Conservation (phyloP, 768 basidiomycete species). For the Suillus bovinus region DNA sequence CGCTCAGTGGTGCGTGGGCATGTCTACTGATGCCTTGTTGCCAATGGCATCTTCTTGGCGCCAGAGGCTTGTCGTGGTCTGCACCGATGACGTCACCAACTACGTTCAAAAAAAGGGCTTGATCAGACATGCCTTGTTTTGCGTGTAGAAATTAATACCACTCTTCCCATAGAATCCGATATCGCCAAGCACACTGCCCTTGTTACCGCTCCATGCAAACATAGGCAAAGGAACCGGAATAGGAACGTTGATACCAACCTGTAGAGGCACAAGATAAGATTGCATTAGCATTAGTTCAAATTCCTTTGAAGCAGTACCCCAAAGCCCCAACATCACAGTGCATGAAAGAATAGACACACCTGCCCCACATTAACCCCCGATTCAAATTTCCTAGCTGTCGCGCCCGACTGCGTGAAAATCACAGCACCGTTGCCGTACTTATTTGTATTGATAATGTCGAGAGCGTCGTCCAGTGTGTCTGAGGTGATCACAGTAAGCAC, state of each 20-base stretch:
- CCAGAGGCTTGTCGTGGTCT: constrained; percentile 96
- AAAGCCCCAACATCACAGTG: background rate
- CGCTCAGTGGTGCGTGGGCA: constrained; percentile 52
- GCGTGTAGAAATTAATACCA: constrained; percentile 94
- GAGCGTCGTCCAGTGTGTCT: constrained; percentile 86
- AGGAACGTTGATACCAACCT: constrained; percentile 88
- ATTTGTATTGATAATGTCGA: constrained; percentile 88
- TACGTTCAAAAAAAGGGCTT: background rate
- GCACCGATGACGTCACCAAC: constrained; percentile 12
- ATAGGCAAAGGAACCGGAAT: constrained; percentile 92
- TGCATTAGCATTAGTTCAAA: background rate
- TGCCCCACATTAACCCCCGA: constrained; percentile 85
- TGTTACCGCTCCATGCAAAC: constrained; percentile 98
- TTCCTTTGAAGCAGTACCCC: background rate
- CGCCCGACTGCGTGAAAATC: constrained; percentile 95
- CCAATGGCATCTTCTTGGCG: constrained; percentile 81
- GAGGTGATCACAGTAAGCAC: constrained; percentile 77
- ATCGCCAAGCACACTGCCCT: constrained; percentile 82
- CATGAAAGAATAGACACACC: constrained; percentile 8
- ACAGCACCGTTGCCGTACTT: constrained; percentile 92
- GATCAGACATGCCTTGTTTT: constrained; percentile 68
- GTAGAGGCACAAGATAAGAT: background rate
- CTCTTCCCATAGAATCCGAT: constrained; percentile 91
- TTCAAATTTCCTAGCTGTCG: constrained; percentile 94
- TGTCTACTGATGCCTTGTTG: constrained; percentile 78